Evolutionary conservation across 768 basidiomycete genomes (phyloP).

Genomic region (Pisolithus marmoratus): DNA sequence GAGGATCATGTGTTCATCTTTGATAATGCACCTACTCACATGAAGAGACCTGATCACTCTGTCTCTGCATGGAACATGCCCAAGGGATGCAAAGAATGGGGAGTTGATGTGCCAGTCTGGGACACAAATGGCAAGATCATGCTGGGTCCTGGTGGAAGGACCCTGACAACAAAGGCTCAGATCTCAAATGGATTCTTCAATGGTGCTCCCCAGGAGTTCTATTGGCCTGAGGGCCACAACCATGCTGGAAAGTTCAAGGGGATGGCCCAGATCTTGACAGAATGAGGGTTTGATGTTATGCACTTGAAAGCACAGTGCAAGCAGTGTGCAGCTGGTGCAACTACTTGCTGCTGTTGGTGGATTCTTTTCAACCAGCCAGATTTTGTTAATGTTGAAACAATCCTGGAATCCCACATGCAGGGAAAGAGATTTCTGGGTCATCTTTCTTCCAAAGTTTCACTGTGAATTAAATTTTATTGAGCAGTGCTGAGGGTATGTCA

Average conservation of each 20-base stretch:
- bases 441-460: not conserved
- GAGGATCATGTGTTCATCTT: too few relatives aligned
- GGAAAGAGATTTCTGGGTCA: not conserved
- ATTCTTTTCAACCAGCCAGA: not conserved
- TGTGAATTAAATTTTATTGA: too few relatives aligned
- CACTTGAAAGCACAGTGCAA: slow-evolving; percentile 3
- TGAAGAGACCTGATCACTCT: too few relatives aligned
- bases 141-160: too few relatives aligned
- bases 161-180: too few relatives aligned
- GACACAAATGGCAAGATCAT: too few relatives aligned
- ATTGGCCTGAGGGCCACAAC: slow-evolving; percentile 9
- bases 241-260: slow-evolving; percentile 27
- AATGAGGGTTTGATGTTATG: not conserved
- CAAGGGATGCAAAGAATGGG: too few relatives aligned
- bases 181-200: too few relatives aligned
- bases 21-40: too few relatives aligned
- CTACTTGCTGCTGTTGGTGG: not conserved
- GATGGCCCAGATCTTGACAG: slow-evolving; percentile 26
- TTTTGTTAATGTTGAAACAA: not conserved
- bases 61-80: too few relatives aligned
- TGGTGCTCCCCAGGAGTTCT: too few relatives aligned
- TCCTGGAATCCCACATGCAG: not conserved
- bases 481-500: not conserved
- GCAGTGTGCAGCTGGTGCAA: not conserved
- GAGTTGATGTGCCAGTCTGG: too few relatives aligned